Base-by-base conservation (phyloP, 495 filamentous ascomycete species). In the Hyaloscypha bicolor region DNA sequence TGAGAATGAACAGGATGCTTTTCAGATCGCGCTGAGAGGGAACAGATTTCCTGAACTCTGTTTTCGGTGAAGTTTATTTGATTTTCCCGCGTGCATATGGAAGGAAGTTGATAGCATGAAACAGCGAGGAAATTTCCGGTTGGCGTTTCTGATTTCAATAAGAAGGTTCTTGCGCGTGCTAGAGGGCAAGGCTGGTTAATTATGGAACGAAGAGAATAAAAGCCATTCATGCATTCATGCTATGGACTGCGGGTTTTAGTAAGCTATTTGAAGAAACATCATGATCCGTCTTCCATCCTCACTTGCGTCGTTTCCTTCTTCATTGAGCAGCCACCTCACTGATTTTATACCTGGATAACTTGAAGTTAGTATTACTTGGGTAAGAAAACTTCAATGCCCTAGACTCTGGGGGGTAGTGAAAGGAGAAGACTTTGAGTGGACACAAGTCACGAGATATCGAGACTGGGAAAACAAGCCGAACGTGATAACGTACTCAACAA, bases 401-500 rank as follows among this genome's bases (percentile, higher is more conserved):
- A 29, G 51, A 53, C 9, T 25, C 25, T 25, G 25, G 25, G 25
- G 25, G 25, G 2, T 25, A 25, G 25, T 25, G 25, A 25, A 25
- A 25, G 25, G 25, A 25, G 25, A 25, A 25, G 25, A 25, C 25
- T 25, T 25, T 25, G 25, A 25, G 25, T 25, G 25, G 25, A 2
- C 25, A 25, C 25, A 25, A 25, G 25, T 25, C 25, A 25, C 25
- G 25, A 25, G 25, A 25, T 25, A 25, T 25, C 25, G 25, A 25
- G 25, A 25, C 25, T 25, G 25, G 25, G 25, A 25, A 25, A 25
- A 25, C 25, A 25, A 25, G 25, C 25, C 25, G 25, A 25, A 25
- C 1, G 25, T 25, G 25, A 25, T 48, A 6, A 48, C 42, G 12
- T 37, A 88, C 77, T 88, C 85, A 22, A 88, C 86, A 42, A 81